Base-by-base conservation (phyloP, 805 yeast genomes). In the Kluyveromyces wickerhamii region DNA sequence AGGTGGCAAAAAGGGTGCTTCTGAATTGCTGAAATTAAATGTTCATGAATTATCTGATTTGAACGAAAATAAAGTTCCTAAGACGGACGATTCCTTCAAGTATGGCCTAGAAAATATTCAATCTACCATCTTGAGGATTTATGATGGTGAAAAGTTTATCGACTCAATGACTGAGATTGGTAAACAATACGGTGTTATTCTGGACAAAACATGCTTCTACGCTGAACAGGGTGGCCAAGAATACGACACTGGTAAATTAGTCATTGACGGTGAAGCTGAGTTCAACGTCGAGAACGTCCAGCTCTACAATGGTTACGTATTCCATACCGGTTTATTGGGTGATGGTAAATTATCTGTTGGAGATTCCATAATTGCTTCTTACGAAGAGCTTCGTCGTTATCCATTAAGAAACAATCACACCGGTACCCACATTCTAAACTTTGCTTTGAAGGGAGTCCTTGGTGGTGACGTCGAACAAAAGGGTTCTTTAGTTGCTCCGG, bases 201-300 rank as follows among this genome's bases (percentile, higher is more conserved):
- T 92, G 40, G 94, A 92, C 58, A 81, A 76, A 60, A 85, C 97
- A 17, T 92, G 94, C 59, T 86, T 92, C 64, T 92, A 92, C 56
- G 97, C 98, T 33, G 99, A 92, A 67, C 94, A 85, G 64, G 99
- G 99, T 76, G 99, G 99, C 55, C 99, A 92, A 70, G 96, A 87
- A 62, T 81, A 72, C 54, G 99, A 92, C 59, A 82, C 94, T 27
- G 99, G 99, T 63, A 81, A 75, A 60, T 71, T 92, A 45, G 88
- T 86, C 34, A 77, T 86, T 51, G 96, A 88, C 55, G 96, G 94
- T 29, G 64, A 64, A 47, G 69, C 88, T 37, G 95, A 89, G 60
- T 89, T 92, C 63, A 77, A 75, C 39, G 97, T 92, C 40, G 80
- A 78, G 44, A 87, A 92, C 54, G 96, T 87, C 33, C 98, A 92